Evolutionary conservation across 768 basidiomycete species (phyloP).

Genomic region (Naganishia vishniacii): DNA sequence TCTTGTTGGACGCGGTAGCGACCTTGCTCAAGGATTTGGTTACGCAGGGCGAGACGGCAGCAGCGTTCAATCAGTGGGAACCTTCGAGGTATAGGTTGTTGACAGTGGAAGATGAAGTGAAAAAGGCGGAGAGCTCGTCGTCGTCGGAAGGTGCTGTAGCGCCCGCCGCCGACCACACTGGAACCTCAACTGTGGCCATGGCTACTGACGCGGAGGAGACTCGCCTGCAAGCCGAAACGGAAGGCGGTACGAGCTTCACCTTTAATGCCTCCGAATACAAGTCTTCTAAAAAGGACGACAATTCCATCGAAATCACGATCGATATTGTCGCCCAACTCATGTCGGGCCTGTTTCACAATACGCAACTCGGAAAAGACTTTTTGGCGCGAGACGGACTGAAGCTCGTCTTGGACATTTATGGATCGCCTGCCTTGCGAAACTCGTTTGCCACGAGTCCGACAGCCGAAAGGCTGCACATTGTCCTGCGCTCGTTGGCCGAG

Average conservation of each 20-base stretch:
- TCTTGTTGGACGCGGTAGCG: conserved; percentile 72
- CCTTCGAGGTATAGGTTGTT: conserved; percentile 10
- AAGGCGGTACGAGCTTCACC: conserved; percentile 13
- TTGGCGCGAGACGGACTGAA: conserved; percentile 50
- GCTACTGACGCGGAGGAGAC: conserved; percentile 29
- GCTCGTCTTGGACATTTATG: conserved; percentile 39
- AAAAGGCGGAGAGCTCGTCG: conserved; percentile 3
- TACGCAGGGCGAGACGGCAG: conserved; percentile 58
- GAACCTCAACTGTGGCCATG: conserved; percentile 54
- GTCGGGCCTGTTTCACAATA: conserved; percentile 89
- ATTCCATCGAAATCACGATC: conserved; percentile 21
- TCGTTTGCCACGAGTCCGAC: conserved; percentile 79
- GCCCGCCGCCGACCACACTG: no score
- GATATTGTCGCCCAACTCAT: conserved; percentile 60
- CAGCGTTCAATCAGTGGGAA: conserved; percentile 5
- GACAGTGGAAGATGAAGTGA: conserved; percentile 9
- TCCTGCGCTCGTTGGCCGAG: conserved; percentile 83
- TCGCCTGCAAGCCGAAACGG: neutral
- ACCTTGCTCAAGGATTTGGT: conserved; percentile 67
- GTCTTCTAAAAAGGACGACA: conserved; percentile 27
- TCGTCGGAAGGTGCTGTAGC: no score
- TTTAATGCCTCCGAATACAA: conserved; percentile 18
- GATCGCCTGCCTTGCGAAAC: conserved; percentile 78
- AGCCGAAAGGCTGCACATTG: conserved; percentile 79
- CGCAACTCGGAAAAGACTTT: conserved; percentile 83